Evolutionary conservation across 176 grass and related monocot genomes (phyloP).

Genomic region (Triticum monococcum): DNA sequence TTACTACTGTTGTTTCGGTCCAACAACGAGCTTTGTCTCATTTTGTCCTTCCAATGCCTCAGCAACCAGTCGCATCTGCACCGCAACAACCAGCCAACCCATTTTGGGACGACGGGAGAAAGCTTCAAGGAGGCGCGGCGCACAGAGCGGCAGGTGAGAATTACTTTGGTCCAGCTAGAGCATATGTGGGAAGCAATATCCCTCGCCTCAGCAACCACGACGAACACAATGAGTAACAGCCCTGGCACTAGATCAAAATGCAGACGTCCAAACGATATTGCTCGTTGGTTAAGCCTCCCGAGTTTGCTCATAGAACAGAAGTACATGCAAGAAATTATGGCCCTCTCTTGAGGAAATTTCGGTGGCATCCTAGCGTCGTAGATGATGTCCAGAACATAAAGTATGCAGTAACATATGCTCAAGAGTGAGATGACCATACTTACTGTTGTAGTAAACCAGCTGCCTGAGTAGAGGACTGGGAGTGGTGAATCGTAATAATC

Average conservation of each 20-base stretch:
- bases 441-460: neutral
- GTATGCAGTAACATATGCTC: neutral
- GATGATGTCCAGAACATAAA: neutral
- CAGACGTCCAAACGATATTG: neutral
- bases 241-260: neutral
- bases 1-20: neutral
- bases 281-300: too few relatives aligned
- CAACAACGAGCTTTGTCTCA: neutral
- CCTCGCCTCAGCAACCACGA: neutral
- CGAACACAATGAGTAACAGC: neutral
- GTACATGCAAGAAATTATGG: too few relatives aligned
- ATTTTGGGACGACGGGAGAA: neutral
- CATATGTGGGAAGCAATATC: neutral
- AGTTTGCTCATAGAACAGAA: too few relatives aligned
- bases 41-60: neutral
- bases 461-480: neutral
- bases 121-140: neutral
- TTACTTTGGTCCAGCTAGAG: neutral
- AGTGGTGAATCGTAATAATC: slow-evolving; percentile 19
- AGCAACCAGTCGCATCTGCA: neutral
- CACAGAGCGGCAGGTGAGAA: neutral
- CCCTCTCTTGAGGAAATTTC: too few relatives aligned
- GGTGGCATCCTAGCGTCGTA: too few relatives aligned
- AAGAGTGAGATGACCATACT: neutral
- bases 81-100: neutral